These are phyloP conservation scores for Lepraria neglecta DNA, from an alignment of 495 filamentous ascomycete species.

Conservation along the genomic window DNA sequence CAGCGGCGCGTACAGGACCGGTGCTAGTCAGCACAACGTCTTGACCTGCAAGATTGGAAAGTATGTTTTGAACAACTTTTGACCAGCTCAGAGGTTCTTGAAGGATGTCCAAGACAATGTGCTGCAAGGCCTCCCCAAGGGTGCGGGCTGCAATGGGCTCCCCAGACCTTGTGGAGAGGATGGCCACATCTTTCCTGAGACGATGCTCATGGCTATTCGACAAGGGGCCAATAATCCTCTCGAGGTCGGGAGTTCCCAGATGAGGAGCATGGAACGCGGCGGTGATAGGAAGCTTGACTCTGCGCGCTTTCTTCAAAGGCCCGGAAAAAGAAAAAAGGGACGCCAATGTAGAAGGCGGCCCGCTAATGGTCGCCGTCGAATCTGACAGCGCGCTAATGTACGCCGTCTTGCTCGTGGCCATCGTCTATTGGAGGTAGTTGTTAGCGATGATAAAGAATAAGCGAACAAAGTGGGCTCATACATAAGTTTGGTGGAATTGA, in stretches of 20 bases:
- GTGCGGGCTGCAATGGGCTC: background rate
- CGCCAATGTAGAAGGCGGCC: slow-evolving; percentile 34
- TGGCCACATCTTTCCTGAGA: background rate
- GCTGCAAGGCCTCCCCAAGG: slow-evolving; percentile 11
- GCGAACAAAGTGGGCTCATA: background rate
- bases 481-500: slow-evolving; percentile 27
- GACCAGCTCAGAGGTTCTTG: slow-evolving; percentile 15
- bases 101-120: slow-evolving; percentile 16
- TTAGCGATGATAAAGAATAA: background rate
- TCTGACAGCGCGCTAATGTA: slow-evolving; percentile 37
- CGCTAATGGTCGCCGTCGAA: slow-evolving; percentile 39
- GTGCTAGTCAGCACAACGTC: background rate
- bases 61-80: background rate
- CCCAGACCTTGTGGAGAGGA: slow-evolving; percentile 11
- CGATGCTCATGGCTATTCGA: background rate
- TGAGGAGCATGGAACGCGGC: slow-evolving; percentile 20
- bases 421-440: background rate
- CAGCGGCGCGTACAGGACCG: background rate
- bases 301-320: slow-evolving; percentile 7
- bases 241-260: slow-evolving; percentile 1
- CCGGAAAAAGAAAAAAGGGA: slow-evolving; percentile 15
- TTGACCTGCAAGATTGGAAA: background rate
- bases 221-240: slow-evolving; percentile 8
- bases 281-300: slow-evolving; percentile 16
- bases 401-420: slow-evolving; percentile 28